These are phyloP conservation scores for Deinandra increscens DNA, from an alignment of 129 eudicot species.

Conservation along the genomic window DNA sequence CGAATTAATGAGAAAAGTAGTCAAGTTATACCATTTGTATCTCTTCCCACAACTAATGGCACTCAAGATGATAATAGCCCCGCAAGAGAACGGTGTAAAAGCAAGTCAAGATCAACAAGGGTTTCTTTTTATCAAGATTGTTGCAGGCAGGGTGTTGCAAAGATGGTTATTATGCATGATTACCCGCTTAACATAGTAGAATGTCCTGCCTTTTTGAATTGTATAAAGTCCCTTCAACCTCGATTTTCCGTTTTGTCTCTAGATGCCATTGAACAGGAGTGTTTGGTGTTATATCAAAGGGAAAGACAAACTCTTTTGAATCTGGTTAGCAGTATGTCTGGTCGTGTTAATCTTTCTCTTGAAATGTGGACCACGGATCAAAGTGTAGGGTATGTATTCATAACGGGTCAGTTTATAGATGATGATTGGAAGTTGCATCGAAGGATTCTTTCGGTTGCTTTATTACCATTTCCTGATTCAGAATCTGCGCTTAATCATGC, in stretches of 20 bases:
- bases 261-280: slow-evolving; percentile 46
- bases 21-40: slow-evolving; percentile 17
- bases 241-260: slow-evolving; percentile 39
- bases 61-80: slow-evolving; percentile 27
- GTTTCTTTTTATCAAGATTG: slow-evolving; percentile 41
- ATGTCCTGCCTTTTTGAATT: slow-evolving; percentile 51
- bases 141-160: slow-evolving; percentile 52
- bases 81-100: slow-evolving; percentile 56
- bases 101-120: slow-evolving; percentile 21
- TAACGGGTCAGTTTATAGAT: slow-evolving; percentile 76
- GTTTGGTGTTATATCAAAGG: slow-evolving; percentile 39
- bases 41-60: slow-evolving; percentile 27
- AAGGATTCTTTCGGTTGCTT: slow-evolving; percentile 52
- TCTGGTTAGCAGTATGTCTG: slow-evolving; percentile 44
- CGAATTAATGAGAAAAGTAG: slow-evolving; percentile 37
- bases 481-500: slow-evolving; percentile 62
- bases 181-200: slow-evolving; percentile 74
- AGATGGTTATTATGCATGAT: slow-evolving; percentile 80
- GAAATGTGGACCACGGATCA: slow-evolving; percentile 68
- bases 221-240: slow-evolving; percentile 53
- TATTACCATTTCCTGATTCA: slow-evolving; percentile 63
- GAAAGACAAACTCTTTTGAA: slow-evolving; percentile 51
- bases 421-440: slow-evolving; percentile 71
- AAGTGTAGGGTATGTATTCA: slow-evolving; percentile 48
- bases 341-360: slow-evolving; percentile 65